Evolutionary conservation across 768 basidiomycete genomes (phyloP), one percentile per base, ranked within the genome.

Genomic region (Trametes elegans): DNA sequence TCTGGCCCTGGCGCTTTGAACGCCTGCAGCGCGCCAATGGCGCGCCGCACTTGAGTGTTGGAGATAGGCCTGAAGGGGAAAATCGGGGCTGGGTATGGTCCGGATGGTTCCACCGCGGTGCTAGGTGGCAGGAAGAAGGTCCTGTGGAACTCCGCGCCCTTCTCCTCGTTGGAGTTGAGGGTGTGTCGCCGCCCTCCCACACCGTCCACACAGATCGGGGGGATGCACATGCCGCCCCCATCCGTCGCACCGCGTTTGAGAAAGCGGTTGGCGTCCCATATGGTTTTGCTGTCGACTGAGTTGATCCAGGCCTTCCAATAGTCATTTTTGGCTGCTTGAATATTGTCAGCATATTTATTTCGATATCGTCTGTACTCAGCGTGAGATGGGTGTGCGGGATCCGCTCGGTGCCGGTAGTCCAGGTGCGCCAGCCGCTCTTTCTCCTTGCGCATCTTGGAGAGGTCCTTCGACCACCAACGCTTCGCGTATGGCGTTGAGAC

Each of bases 401-500:
- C 11, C 7, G 40, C 41, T 27, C 62, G 51, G 32, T 52, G 46
- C 0, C 36, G 48, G 18, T 55, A 49, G 0, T 67, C 29, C 0
- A 49, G 21, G 0, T 53, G 29, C 3, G 61, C 55, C n/a, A 68
- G 28, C 43, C 59, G 53, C 6, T 64, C 55, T 0, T 58, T 45
- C 7, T 61, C 34, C 7, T 47, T 58, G 11, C 62, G 63, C 23
- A 61, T 26, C 0, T 58, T 44, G 0, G 46, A 47, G 3, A 78
- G 69, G 0, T 71, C 70, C n/a, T 56, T 45, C 8, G 46, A 64
- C 70, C 67, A 76, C 74, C 73, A 75, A 2, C 63, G 18, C 27
- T 73, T 73, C 3, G 55, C 21, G 48, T 64, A 64, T 2, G 64
- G 66, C 2, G 48, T 56, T 0, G 63, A 62, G n/a, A n/a, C n/a